Percentiles rank a stretch among this genome's conserved stretches.
Conservation (phyloP, 495 filamentous ascomycete species). For the Parmelia sp. region DNA sequence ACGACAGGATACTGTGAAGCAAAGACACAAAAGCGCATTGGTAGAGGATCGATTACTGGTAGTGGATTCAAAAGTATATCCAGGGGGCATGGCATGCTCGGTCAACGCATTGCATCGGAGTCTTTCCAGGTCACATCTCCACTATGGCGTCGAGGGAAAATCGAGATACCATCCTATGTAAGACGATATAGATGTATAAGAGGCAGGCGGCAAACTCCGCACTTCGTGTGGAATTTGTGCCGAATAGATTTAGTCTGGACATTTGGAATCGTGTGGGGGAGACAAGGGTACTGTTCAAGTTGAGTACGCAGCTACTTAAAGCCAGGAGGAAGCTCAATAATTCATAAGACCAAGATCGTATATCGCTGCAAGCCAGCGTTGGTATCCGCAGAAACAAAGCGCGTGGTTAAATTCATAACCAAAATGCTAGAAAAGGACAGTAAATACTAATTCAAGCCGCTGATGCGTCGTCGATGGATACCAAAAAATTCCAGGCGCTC, state of each 20-base stretch:
- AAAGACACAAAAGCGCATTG: background rate
- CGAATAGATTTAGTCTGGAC: background rate
- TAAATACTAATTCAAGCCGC: conserved; percentile 3
- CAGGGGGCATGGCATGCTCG: background rate
- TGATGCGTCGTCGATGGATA: conserved; percentile 2
- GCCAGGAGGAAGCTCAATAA: background rate
- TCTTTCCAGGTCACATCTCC: background rate
- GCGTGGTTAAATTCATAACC: background rate
- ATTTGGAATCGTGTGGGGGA: background rate
- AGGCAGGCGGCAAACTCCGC: background rate
- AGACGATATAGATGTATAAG: background rate
- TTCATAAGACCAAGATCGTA: background rate
- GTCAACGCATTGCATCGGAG: conserved; percentile 9
- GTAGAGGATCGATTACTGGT: background rate
- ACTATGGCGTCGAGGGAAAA: background rate
- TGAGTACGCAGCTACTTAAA: background rate
- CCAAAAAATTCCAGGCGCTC: background rate
- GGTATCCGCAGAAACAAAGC: conserved; percentile 9
- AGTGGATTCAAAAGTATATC: background rate
- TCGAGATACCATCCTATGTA: background rate
- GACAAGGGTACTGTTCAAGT: background rate
- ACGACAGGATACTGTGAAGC: background rate
- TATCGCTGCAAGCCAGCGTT: conserved; percentile 8
- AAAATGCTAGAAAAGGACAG: conserved; percentile 13
- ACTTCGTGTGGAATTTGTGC: background rate